Base-by-base conservation (phyloP, 352 stramenopile genomes). In the Ophiocytium majus region DNA sequence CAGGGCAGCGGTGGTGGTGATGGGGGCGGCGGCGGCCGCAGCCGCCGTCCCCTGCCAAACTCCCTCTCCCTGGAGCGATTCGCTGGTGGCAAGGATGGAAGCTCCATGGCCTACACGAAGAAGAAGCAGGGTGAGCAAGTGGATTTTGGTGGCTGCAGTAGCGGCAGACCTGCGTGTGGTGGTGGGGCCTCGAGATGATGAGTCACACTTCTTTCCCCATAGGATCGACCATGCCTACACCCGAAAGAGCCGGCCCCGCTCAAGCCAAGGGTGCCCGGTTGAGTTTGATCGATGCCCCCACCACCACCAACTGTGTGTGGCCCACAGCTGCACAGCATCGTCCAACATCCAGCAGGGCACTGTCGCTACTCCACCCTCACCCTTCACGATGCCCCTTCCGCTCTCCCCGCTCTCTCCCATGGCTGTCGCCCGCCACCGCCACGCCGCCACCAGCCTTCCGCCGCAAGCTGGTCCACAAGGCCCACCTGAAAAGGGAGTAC, bases 401-500 rank as follows among this genome's bases (percentile, higher is more conserved):
- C n/a, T 14, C 35, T 75, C 23, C 76, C 1, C n/a, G 5, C 1
- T 75, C 76, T 63, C 5, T 63, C 5, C 23, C 28, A 71, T 63
- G 23, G 50, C 50, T 14, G 10, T 28, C 79, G 10, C 23, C 32
- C 49, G 28, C 36, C 10, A 9, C 50, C 49, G 1, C 23, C 63
- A 80, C 19, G 23, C 79, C 63, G 80, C 37, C 71, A 34, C 23
- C 78, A 86, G 83, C 78, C 19, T 81, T 79, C 37, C 83, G 83
- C n/a, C 84, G 81, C 1, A 88, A 85, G 63, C 64, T 88, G 19
- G 82, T 88, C 63, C 43, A 88, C 35, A 88, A 88, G 76, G 84
- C 84, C n/a, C 80, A 88, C 35, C 80, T 88, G 50, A 88, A 88
- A 32, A 82, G 76, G 71, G 50, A 86, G 50, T 88, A 88, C 50